These are phyloP conservation scores for Sporisorium graminicola DNA, from an alignment of 1,284 basidiomycete genomes.

Conservation along the genomic window DNA sequence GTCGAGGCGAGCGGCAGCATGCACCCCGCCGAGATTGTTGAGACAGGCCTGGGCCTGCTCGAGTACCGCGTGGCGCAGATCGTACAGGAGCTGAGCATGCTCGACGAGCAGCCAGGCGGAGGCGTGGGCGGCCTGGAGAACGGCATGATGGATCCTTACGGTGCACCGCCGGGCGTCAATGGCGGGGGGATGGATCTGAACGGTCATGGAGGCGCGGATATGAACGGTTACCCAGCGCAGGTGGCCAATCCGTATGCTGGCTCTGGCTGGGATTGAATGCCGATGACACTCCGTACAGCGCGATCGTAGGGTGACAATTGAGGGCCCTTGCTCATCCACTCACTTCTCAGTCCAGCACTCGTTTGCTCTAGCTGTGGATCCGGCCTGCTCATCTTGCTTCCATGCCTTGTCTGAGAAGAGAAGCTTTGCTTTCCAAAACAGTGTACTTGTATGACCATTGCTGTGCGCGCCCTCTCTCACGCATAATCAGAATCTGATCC, in stretches of 20 bases:
- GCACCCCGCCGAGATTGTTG: constrained; percentile 66
- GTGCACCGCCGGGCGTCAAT: constrained; percentile 9
- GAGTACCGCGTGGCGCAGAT: constrained; percentile 66
- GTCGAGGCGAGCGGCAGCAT: constrained; percentile 66
- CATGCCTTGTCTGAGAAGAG: too few relatives aligned
- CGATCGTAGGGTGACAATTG: too few relatives aligned
- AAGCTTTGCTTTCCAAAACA: not conserved
- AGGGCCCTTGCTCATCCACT: too few relatives aligned
- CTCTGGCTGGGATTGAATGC: constrained; percentile 31
- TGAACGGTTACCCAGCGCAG: constrained; percentile 33
- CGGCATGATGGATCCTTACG: constrained; percentile 35
- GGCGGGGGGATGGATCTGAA: constrained; percentile 23
- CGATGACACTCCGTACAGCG: too few relatives aligned
- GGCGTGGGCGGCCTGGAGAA: constrained; percentile 17
- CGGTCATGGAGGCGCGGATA: constrained; percentile 11
- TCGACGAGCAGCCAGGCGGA: constrained; percentile 51
- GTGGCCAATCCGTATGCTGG: constrained; percentile 28
- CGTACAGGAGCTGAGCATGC: constrained; percentile 65
- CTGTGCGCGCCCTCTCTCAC: not conserved
- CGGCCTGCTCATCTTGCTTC: too few relatives aligned
- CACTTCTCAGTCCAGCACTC: too few relatives aligned
- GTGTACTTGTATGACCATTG: constrained; percentile 8
- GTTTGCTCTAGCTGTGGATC: too few relatives aligned
- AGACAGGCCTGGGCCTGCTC: constrained; percentile 63
- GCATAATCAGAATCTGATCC: too few relatives aligned